phyloP scores from a whole-genome alignment of 768 basidiomycete genomes.

The Crepidotus variabilis region DNA sequence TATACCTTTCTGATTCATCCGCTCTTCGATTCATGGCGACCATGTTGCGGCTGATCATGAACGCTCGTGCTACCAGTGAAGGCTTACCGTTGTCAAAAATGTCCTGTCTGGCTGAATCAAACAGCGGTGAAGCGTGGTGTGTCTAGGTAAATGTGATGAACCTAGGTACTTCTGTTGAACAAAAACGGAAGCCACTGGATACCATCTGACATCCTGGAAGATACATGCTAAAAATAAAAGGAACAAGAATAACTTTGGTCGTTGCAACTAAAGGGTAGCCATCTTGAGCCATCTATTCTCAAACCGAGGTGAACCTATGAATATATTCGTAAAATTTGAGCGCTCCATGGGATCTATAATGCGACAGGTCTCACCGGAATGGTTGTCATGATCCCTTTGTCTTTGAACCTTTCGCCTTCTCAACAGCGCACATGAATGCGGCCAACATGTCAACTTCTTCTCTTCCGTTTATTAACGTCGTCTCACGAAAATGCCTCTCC shows the following conservation, averaged over 20 bases:
- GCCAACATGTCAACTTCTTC: conserved; percentile 83
- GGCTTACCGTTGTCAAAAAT: no score
- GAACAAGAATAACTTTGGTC: neutral
- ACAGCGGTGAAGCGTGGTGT: no score
- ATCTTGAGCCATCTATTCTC: neutral
- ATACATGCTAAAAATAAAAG: neutral
- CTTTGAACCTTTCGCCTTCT: conserved; percentile 44
- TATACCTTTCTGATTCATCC: neutral
- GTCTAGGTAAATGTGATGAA: no score
- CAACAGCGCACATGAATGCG: conserved; percentile 74
- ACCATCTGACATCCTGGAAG: neutral
- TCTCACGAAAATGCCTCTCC: conserved; percentile 69
- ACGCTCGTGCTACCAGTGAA: no score
- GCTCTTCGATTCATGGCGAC: no score
- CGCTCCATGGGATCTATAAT: neutral
- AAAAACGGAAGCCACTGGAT: neutral
- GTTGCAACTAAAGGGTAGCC: neutral
- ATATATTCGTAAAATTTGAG: neutral
- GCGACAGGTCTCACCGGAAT: neutral
- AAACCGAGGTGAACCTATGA: neutral
- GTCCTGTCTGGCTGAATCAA: no score
- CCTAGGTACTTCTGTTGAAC: no score
- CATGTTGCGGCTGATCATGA: no score
- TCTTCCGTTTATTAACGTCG: conserved; percentile 42
- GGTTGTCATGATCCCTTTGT: conserved; percentile 1